phyloP scores from a whole-genome alignment of 352 stramenopile genomes.

The Blastocystis sp. region DNA sequence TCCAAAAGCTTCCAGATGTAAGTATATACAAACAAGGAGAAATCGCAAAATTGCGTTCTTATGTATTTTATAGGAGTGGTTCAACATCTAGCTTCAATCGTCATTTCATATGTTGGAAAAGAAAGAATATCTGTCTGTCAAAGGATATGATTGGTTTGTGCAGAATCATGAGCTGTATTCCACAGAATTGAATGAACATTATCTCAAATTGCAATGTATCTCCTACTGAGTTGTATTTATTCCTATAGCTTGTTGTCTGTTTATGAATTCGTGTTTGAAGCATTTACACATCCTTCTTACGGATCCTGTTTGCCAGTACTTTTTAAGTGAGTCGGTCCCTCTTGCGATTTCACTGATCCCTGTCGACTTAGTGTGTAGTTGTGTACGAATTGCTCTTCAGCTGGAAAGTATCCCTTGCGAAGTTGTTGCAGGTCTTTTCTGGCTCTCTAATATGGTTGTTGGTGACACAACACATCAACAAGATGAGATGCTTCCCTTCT shows the following conservation, averaged over 20 bases:
- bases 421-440: constrained; percentile 4
- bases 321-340: neutral
- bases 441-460: neutral
- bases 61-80: neutral
- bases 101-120: neutral
- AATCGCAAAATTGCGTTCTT: constrained; percentile 38
- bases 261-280: constrained; percentile 25
- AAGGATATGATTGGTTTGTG: constrained; percentile 61
- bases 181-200: neutral
- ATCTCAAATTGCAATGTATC: neutral
- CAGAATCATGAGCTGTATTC: constrained; percentile 33
- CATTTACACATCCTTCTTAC: neutral
- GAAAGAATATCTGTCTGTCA: constrained; percentile 16
- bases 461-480: neutral
- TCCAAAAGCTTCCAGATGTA: neutral
- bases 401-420: neutral
- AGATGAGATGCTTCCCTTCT: neutral
- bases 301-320: neutral
- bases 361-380: constrained; percentile 23
- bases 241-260: neutral
- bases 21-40: constrained; percentile 38
- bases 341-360: neutral
- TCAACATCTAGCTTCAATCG: neutral
- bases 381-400: neutral
- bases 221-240: neutral